Base-by-base conservation (phyloP, 371 early-diverging fungal genomes). In the Actinomucor elegans region DNA sequence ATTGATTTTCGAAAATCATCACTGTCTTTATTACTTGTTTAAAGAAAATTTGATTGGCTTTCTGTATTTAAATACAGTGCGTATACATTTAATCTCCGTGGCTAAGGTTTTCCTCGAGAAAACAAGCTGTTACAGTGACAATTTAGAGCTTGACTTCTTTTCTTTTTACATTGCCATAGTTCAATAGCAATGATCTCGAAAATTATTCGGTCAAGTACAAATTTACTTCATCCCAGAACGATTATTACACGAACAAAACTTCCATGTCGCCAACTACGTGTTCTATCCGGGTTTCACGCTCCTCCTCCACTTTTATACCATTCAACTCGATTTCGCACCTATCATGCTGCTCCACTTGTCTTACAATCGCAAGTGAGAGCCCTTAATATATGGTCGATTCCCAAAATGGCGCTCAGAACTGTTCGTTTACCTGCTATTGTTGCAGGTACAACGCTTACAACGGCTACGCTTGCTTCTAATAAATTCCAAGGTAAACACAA, bases 401-500 rank as follows among this genome's bases (percentile, higher is more conserved):
- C 77, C 3, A 61, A 66, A 15, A 41, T 61, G 8, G 61, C 67
- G 5, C 31, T 77, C 6, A 64, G 62, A 32, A 57, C 68, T 2
- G 45, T 71, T 8, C 65, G 74, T 0, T 14, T 73, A 3, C 74
- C 74, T 12, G 57, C 65, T 2, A 40, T 69, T 29, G 52, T 71
- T 26, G 78, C 72, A 20, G 74, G 74, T 3, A 72, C 74, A 8
- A 66, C 78, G 0, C 63, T 67, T 14, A 68, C 74, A 17, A 69
- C 68, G 41, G 68, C 66, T 20, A 72, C 72, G 5, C 21, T 73
- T 26, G 78, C 74, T 3, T 69, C 71, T 38, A 67, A 67, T 33
- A 77, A 73, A 52, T 37, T 77, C 14, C 64, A 67, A 64, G 75
- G 73, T 77, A 64, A 45, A 35, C 15, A n/a, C n/a, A n/a, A n/a